Percentiles rank a stretch among this genome's conserved stretches.
Evolutionary conservation across 164 flowering plant genomes (phyloP).

Genomic region (Malania oleifera): DNA sequence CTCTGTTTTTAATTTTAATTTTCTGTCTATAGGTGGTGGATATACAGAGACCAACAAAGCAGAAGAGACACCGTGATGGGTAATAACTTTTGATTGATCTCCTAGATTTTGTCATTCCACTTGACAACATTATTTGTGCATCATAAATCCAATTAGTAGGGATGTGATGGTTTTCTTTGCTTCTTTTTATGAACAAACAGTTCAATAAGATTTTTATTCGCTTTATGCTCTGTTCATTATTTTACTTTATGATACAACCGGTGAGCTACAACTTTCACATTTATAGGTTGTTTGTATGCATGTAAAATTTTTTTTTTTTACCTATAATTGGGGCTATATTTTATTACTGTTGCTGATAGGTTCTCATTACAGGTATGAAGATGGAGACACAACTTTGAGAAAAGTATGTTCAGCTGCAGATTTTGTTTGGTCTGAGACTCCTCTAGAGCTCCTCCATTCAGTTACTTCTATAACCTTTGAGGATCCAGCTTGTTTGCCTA

Average conservation of each 20-base stretch:
- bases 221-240: no score
- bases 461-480: slow-evolving; percentile 2
- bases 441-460: slow-evolving; percentile 2
- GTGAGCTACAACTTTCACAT: neutral
- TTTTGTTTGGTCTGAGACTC: slow-evolving; percentile 4
- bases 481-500: slow-evolving; percentile 1
- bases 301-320: no score
- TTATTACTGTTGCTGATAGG: neutral
- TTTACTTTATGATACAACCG: no score
- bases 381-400: neutral
- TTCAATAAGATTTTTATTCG: no score
- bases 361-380: neutral
- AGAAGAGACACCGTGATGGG: slow-evolving; percentile 7
- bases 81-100: no score
- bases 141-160: no score
- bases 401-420: neutral
- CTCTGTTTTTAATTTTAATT: neutral
- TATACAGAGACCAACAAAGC: slow-evolving; percentile 5
- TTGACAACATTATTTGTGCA: no score
- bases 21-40: neutral
- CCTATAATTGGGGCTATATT: neutral
- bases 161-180: no score
- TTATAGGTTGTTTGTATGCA: neutral
- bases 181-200: no score
- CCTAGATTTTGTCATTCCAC: no score